Evolutionary conservation across 768 basidiomycete genomes (phyloP), one percentile per base, ranked within the genome.

Genomic region (Leccinum obscurum): DNA sequence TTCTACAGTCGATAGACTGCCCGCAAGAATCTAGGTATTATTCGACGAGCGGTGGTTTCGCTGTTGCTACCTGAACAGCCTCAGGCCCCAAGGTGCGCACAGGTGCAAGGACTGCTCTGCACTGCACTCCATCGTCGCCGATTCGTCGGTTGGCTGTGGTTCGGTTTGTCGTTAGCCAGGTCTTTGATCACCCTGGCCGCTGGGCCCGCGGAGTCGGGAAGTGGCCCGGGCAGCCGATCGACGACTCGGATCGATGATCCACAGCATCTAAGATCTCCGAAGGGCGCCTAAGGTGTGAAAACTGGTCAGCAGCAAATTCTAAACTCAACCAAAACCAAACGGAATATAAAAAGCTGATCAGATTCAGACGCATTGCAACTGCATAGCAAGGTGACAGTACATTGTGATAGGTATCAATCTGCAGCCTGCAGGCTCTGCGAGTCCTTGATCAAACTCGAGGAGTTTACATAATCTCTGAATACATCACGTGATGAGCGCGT

Each of bases 401-500:
- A 34, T 34, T 34, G 4, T 34, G 34, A 34, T 34, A 34, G 34
- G 34, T 34, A 34, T 34, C 34, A 34, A 34, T 0, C 1, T 13
- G 34, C 30, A 2, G 30, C 11, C 11, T 11, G 32, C 32, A 32
- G 32, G 32, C 34, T 34, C 13, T 35, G 13, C 35, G 35, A 35
- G 13, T 35, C 6, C 37, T 14, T 6, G 35, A 32, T 34, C 34
- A 11, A 37, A 37, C 1, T 37, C 37, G 13, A 35, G 37, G 37
- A 39, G 37, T 39, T 41, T 44, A 44, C n/a, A 44, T 44, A 44
- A 44, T 44, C 41, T 46, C 44, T 10, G 20, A 6, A 17, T 50
- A 26, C 49, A 6, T 63, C 72, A 74, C 71, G 70, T 74, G 72
- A 72, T 56, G 44, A 64, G 62, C 72, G 72, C 74, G 72, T 75